phyloP scores from a whole-genome alignment of 1,284 basidiomycete species.

The Heterobasidion occidentale region DNA sequence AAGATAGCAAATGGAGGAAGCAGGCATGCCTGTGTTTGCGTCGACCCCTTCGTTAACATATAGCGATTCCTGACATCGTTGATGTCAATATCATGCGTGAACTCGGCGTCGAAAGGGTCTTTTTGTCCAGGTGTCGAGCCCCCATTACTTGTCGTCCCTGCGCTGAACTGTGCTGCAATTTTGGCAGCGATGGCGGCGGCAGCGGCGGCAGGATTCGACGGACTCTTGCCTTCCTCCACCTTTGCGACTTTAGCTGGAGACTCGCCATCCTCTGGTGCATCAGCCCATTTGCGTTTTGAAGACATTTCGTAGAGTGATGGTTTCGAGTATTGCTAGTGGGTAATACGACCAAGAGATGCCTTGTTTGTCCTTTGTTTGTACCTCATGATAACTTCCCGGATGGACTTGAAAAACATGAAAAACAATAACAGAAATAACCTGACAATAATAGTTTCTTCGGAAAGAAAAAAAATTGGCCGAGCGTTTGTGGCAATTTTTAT shows the following conservation, averaged over 20 bases:
- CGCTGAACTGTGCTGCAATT: constrained; percentile 77
- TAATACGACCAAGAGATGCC: not conserved
- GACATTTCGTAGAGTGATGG: constrained; percentile 28
- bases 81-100: constrained; percentile 90
- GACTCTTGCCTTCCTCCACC: constrained; percentile 51
- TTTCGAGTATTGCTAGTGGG: not conserved
- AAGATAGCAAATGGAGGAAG: constrained; percentile 5
- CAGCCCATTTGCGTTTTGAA: constrained; percentile 71
- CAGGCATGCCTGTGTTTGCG: constrained; percentile 77
- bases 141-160: constrained; percentile 31
- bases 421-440: too few species aligned
- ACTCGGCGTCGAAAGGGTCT: constrained; percentile 77
- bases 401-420: too few species aligned
- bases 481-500: too few species aligned
- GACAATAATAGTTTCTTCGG: too few species aligned
- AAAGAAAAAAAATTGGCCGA: too few species aligned
- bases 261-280: constrained; percentile 34
- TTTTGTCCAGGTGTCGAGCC: constrained; percentile 40
- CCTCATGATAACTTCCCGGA: not conserved
- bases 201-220: constrained; percentile 75
- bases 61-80: constrained; percentile 97
- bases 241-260: constrained; percentile 38
- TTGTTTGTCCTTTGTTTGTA: not conserved
- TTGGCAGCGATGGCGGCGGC: constrained; percentile 86
- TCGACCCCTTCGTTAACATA: constrained; percentile 88